Evolutionary conservation across 2,329 filamentous ascomycete genomes (phyloP), one percentile per base, ranked within the genome.

Genomic region (Mycogone perniciosa): DNA sequence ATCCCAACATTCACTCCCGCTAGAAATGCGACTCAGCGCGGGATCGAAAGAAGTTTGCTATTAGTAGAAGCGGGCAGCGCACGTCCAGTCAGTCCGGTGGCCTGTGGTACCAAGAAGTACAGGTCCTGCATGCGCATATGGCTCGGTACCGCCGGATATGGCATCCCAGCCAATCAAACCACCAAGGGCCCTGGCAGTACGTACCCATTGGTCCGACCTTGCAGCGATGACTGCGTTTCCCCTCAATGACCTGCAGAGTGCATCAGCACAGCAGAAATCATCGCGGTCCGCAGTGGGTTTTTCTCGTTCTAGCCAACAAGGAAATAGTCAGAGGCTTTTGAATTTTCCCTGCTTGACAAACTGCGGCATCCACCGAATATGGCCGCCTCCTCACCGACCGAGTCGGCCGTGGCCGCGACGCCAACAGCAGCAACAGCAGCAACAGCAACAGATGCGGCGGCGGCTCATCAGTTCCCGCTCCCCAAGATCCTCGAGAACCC

Each of bases 401-500:
- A 11, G 11, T n/a, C 13, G 13, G 30, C 42, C 27, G 10, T 7
- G 31, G 35, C 53, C 49, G 52, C 44, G 44, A 39, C 40, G 13
- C 35, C 50, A 27, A 39, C 35, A 33, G 39, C 26, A 7, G 35
- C 29, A 8, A 20, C 38, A 35, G 20, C 20, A 30, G 29, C 33
- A n/a, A 33, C 47, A 20, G 31, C 50, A 49, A 51, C 48, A 30
- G 49, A 49, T 13, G 42, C 51, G 11, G 29, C 37, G 3, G 43
- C 54, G 13, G 31, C 45, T 27, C 56, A 62, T 46, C 48, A 56
- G 27, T 75, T 76, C 60, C 70, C 76, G 58, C 82, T 88, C 55
- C 85, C 85, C 35, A 68, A 75, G 33, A 78, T 85, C 59, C 85
- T 90, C 68, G 75, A 76, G 52, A 73, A 82, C 72, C 79, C 80